Evolutionary conservation across 2,329 filamentous ascomycete species (phyloP), one percentile per base, ranked within the genome.

Genomic region (Diplodia seriata): DNA sequence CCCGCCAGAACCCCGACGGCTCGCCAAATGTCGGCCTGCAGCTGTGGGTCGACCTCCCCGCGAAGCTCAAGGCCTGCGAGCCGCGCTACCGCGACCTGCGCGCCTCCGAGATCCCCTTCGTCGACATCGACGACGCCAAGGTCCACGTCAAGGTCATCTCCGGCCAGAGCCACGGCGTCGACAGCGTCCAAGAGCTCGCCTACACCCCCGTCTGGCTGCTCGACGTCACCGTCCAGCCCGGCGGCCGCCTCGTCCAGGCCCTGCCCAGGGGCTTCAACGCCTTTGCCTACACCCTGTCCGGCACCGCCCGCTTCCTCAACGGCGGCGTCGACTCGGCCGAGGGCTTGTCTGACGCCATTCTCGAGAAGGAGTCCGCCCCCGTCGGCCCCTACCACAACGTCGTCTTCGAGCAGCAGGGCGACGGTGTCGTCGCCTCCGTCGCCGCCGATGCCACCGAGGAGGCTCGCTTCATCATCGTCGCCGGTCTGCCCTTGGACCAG

Each of bases 181-280:
- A 97, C 76, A 93, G 90, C 15, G 87, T 97, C 65, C 89, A 94
- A 76, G 94, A 98, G 75, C 84, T 98, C 54, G 94, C 94, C 15
- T 97, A 98, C 80, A 98, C 94, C 1, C 95, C 95, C 0, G 93
- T 98, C n/a, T 98, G 94, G 94, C 85, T 97, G 70, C 84, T 98
- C 54, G 94, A 98, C 77, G 83, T 97, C 63, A 89, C 87, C 23
- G 87, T 98, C 65, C 82, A 88, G 74, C 93, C 94, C 0, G 94
- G 94, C 65, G 93, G 92, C 56, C 87, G 84, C 69, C 83, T 98
- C 71, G 85, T 83, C 26, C 94, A 98, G 81, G 79, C 86, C 5
- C 76, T 98, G 2, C 94, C 94, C 0, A 81, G 84, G 70, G 90
- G 89, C 33, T 98, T 93, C 92, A 97, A 96, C 78, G 89, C 92